Percentiles rank a stretch among this genome's conserved stretches.
phyloP scores from a whole-genome alignment of 2,329 filamentous ascomycete genomes.

The Fusarium drepaniforme region DNA sequence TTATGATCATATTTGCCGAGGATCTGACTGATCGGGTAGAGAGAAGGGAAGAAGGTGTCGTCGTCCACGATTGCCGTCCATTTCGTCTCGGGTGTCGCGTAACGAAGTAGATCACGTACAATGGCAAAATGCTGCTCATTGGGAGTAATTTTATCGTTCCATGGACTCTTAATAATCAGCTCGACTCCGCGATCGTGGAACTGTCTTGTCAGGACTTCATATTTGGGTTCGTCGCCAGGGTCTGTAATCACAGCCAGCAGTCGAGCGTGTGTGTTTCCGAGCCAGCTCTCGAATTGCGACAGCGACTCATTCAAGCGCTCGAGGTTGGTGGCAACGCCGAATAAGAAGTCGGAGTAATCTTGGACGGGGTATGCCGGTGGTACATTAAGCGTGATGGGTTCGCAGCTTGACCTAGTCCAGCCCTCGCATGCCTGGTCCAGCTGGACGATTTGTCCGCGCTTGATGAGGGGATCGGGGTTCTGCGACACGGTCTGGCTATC shows the following conservation, averaged over 20 bases:
- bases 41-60: slow-evolving; percentile 72
- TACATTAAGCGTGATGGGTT: slow-evolving; percentile 61
- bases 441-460: slow-evolving; percentile 46
- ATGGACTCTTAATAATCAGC: slow-evolving; percentile 50
- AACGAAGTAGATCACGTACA: slow-evolving; percentile 61
- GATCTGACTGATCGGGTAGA: slow-evolving; percentile 61
- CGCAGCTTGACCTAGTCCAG: slow-evolving; percentile 45
- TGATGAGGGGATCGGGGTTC: slow-evolving; percentile 53
- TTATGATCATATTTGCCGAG: slow-evolving; percentile 62
- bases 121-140: slow-evolving; percentile 71
- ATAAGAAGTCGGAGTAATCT: slow-evolving; percentile 64
- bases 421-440: slow-evolving; percentile 44
- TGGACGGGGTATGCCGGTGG: slow-evolving; percentile 56
- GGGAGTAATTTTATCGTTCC: slow-evolving; percentile 52
- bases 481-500: slow-evolving; percentile 54
- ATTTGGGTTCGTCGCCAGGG: slow-evolving; percentile 44
- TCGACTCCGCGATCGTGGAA: slow-evolving; percentile 49
- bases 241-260: slow-evolving; percentile 66
- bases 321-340: slow-evolving; percentile 68
- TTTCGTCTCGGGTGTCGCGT: slow-evolving; percentile 57
- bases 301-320: slow-evolving; percentile 64
- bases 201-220: slow-evolving; percentile 45
- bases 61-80: slow-evolving; percentile 73
- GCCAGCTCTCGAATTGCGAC: slow-evolving; percentile 67
- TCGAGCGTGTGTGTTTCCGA: slow-evolving; percentile 61